phyloP scores from a whole-genome alignment of 352 stramenopile genomes.

The Pythium dissimile region DNA sequence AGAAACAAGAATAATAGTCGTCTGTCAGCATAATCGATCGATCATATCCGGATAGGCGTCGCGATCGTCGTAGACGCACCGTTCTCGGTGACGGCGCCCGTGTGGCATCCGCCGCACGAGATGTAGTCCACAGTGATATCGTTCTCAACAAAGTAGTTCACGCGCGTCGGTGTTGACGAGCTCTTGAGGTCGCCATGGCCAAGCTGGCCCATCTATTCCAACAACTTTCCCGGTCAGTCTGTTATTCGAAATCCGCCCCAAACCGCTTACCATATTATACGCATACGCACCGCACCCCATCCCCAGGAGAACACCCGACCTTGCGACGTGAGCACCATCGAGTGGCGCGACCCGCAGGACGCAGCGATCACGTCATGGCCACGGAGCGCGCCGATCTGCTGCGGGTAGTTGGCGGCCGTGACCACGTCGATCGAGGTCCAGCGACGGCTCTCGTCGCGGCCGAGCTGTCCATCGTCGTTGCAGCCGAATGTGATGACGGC shows the following conservation, averaged over 20 bases:
- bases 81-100: slow-evolving; percentile 62
- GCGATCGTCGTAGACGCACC: slow-evolving; percentile 24
- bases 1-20: background rate
- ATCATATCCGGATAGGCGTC: background rate
- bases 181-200: slow-evolving; percentile 75
- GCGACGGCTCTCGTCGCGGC: slow-evolving; percentile 57
- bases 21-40: background rate
- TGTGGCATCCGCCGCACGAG: slow-evolving; percentile 80
- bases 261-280: background rate
- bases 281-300: slow-evolving; percentile 61
- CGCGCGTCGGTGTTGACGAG: slow-evolving; percentile 49
- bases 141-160: slow-evolving; percentile 57
- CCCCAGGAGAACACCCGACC: slow-evolving; percentile 74
- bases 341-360: slow-evolving; percentile 80
- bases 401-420: slow-evolving; percentile 70
- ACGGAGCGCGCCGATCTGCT: slow-evolving; percentile 45
- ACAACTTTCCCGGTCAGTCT: no score
- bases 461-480: slow-evolving; percentile 83
- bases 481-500: slow-evolving; percentile 71
- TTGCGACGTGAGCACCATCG: slow-evolving; percentile 65
- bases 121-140: slow-evolving; percentile 65
- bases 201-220: slow-evolving; percentile 80
- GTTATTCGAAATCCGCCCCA: background rate
- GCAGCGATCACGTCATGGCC: slow-evolving; percentile 58
- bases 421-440: slow-evolving; percentile 64